Evolutionary conservation across 768 basidiomycete genomes (phyloP).

Genomic region (Lactifluus echinatus): DNA sequence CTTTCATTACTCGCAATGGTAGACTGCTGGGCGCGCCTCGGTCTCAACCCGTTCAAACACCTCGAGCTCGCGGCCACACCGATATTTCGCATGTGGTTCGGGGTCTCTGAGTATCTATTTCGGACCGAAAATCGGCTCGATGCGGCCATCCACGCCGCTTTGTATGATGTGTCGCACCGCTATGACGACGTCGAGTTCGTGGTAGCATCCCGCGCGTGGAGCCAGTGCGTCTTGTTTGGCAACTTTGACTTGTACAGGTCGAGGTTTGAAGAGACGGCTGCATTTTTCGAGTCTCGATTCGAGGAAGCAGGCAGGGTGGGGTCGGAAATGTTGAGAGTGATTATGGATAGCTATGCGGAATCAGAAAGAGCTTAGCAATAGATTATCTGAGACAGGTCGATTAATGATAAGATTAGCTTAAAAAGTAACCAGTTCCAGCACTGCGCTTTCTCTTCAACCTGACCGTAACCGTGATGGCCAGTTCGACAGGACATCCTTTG

Average conservation of each 20-base stretch:
- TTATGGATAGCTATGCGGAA: slow-evolving; percentile 46
- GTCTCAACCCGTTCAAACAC: slow-evolving; percentile 84
- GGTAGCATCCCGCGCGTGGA: slow-evolving; percentile 90
- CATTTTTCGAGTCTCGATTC: slow-evolving; percentile 82
- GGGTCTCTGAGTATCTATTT: slow-evolving; percentile 94
- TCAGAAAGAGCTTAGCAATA: not conserved
- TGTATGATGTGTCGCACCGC: slow-evolving; percentile 71
- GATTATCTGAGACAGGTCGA: not conserved
- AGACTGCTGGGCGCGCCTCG: slow-evolving; percentile 88
- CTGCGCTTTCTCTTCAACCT: not conserved
- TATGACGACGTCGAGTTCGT: slow-evolving; percentile 92
- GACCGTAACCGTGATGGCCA: not conserved
- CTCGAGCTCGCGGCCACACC: slow-evolving; percentile 92
- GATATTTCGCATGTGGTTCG: slow-evolving; percentile 92
- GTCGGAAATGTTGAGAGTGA: slow-evolving; percentile 82
- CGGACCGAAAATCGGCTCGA: slow-evolving; percentile 54
- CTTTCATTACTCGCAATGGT: slow-evolving; percentile 95
- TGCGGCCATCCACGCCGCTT: slow-evolving; percentile 62
- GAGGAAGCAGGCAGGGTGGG: slow-evolving; percentile 78
- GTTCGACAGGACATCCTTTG: slow-evolving; percentile 27
- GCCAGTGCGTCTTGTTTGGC: slow-evolving; percentile 88
- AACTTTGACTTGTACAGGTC: slow-evolving; percentile 80
- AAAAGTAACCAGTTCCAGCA: no score
- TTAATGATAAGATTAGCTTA: slow-evolving; percentile 12
- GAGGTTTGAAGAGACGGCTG: slow-evolving; percentile 70